Evolutionary conservation across 192 early-diverging fungal species (phyloP).

Genomic region (Lunasporangiospora selenospora): DNA sequence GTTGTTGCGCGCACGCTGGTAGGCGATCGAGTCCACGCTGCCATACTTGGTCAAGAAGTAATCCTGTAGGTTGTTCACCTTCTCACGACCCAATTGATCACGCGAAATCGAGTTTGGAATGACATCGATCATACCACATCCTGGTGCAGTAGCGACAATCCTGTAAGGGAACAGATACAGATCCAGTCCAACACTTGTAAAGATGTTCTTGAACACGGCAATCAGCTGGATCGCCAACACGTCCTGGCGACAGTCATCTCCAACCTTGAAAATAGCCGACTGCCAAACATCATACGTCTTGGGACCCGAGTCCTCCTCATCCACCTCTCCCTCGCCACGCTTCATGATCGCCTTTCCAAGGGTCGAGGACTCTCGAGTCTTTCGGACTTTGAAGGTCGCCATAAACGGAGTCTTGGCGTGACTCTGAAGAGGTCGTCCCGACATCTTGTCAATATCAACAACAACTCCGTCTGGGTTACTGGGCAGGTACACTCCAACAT

Average conservation of each 20-base stretch:
- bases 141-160: slow-evolving; percentile 96
- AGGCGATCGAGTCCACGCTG: slow-evolving; percentile 85
- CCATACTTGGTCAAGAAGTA: slow-evolving; percentile 96
- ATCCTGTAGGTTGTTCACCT: slow-evolving; percentile 96
- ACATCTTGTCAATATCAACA: slow-evolving; percentile 93
- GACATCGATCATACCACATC: slow-evolving; percentile 98
- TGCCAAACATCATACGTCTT: slow-evolving; percentile 69
- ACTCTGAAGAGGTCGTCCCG: slow-evolving; percentile 93
- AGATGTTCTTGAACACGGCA: slow-evolving; percentile 97
- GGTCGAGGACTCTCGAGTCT: slow-evolving; percentile 62
- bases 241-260: slow-evolving; percentile 99
- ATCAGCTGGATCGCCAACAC: slow-evolving; percentile 98
- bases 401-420: slow-evolving; percentile 99
- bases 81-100: slow-evolving; percentile 97
- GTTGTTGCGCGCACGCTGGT: slow-evolving; percentile 83
- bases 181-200: slow-evolving; percentile 88
- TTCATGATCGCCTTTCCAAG: slow-evolving; percentile 55
- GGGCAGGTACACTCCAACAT: slow-evolving; percentile 97
- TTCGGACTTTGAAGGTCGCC: slow-evolving; percentile 94
- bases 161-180: slow-evolving; percentile 97
- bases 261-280: slow-evolving; percentile 99
- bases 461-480: slow-evolving; percentile 97
- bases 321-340: slow-evolving; percentile 16
- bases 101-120: slow-evolving; percentile 97
- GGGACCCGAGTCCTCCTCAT: slow-evolving; percentile 34